Conservation (phyloP, 257 asterid species). For the Nicotiana tomentosiformis region DNA sequence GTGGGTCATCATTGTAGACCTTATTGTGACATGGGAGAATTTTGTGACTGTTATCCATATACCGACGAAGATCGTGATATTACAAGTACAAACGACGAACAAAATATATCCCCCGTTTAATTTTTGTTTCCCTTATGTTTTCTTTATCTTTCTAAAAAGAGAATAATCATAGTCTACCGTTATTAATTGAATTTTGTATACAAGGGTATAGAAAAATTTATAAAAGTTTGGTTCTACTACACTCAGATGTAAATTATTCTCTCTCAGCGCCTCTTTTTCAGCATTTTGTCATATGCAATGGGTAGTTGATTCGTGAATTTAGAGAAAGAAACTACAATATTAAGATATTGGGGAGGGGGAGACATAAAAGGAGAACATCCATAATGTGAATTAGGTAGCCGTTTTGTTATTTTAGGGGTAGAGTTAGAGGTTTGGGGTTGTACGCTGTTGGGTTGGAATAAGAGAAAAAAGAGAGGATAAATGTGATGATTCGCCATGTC, state of each 20-base stretch:
- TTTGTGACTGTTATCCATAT: neutral
- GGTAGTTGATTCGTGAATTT: neutral
- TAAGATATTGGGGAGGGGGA: rapidly evolving
- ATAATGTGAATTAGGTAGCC: too few species aligned
- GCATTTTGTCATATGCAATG: neutral
- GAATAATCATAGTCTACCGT: neutral
- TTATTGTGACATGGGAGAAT: neutral
- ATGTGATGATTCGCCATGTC: too few species aligned
- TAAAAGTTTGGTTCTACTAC: neutral
- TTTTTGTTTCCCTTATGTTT: neutral
- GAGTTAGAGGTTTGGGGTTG: too few species aligned
- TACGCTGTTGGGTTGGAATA: too few species aligned
- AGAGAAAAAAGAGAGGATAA: too few species aligned
- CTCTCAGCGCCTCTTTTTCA: neutral
- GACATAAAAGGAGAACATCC: too few species aligned
- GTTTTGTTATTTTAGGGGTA: too few species aligned
- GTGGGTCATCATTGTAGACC: neutral
- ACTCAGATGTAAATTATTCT: neutral
- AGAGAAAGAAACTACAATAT: too few species aligned
- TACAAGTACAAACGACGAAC: neutral
- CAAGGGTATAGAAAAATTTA: too few species aligned
- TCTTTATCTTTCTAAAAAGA: neutral
- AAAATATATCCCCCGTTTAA: neutral
- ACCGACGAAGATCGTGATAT: neutral
- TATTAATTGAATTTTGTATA: neutral